Base-by-base conservation (phyloP, 441 rosid genomes). In the Bruguiera hainesii region DNA sequence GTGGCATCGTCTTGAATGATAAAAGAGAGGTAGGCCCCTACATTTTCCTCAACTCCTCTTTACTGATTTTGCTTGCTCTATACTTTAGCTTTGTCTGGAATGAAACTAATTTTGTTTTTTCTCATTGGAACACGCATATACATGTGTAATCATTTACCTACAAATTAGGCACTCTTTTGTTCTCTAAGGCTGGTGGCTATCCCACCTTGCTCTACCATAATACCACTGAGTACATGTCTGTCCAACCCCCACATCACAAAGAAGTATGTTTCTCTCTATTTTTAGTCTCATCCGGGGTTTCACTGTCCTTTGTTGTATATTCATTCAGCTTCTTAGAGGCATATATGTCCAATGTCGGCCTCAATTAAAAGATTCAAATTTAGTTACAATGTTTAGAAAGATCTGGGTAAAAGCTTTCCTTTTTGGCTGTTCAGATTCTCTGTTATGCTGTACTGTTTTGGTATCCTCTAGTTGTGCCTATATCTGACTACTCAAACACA, bases 1-100 rank as follows among this genome's bases (percentile, higher is more conserved):
- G 97, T 66, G 90, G 83, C 66, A 72, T 92, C 70, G 87, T 90
- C 74, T 74, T 90, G 73, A 90, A 87, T 76, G 81, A 81, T 66
- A 85, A 79, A 75, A 75, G 85, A 64, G 98, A 92, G 97, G 97
- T 90, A 75, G 35, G 71, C 64, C 64, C 31, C 49, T 28, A 39
- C n/a, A 42, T 56, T 26, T 39, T 3, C 42, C 6, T 0, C 5
- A 33, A 66, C 6, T 20, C 55, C 39, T 35, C 28, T 55, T 55
- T 19, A 37, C 25, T 30, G 30, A 51, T 73, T 53, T 49, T 56
- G 39, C 56, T 75, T 77, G 49, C 42, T 73, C 29, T 69, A 19
- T 35, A 23, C 21, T 48, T 61, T 48, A 42, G 39, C 30, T 28
- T 6, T 26, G 52, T 61, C 0, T 23, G 31, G 55, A 25, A 57